Base-by-base conservation (phyloP, 1,139 yeast species). In the Arxiozyma heterogenica region DNA sequence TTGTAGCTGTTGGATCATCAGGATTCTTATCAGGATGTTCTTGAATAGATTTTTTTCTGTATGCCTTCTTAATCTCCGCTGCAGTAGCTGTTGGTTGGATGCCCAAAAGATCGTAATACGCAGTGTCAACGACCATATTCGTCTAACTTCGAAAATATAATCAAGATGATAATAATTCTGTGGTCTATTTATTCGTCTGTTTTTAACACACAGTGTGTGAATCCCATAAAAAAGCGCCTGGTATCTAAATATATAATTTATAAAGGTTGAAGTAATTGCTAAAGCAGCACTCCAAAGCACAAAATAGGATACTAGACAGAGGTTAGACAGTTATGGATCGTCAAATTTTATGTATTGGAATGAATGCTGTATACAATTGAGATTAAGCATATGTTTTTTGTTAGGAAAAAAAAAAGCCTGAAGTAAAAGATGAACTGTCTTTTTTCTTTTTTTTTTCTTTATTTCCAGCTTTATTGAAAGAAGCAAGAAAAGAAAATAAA, bases 1-100 rank as follows among this genome's bases (percentile, higher is more conserved):
- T 60, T 25, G 86, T 88, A 1, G 90, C 89, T 38, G 73, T 75
- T 21, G 88, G 87, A 63, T 84, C 86, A 61, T 84, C 81, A 6
- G 96, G 97, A 64, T 91, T 89, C 74, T 93, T 93, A 70, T 93
- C 98, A 0, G 98, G 98, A 69, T 93, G 98, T 59, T 88, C 85
- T 56, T 73, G 76, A 64, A 91, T 82, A 7, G 98, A 98, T 65
- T 85, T 83, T 71, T 85, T 86, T 58, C 98, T 77, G 72, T 93
- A 93, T 0, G 97, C 96, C 70, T 87, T 89, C 71, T 93, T 93
- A 71, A 93, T 91, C 57, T 88, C 95, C 39, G 81, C 75, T 9
- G 84, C 81, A 1, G 91, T 80, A 42, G 98, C 97, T 25, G 80
- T 80, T 8, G 84, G 76, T 44, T 73, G 60, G 34, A 93, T 76